Percentiles rank a stretch among this genome's conserved stretches.
Evolutionary conservation across 108 stramenopile genomes (phyloP).

Genomic region (Nitzschia putrida): DNA sequence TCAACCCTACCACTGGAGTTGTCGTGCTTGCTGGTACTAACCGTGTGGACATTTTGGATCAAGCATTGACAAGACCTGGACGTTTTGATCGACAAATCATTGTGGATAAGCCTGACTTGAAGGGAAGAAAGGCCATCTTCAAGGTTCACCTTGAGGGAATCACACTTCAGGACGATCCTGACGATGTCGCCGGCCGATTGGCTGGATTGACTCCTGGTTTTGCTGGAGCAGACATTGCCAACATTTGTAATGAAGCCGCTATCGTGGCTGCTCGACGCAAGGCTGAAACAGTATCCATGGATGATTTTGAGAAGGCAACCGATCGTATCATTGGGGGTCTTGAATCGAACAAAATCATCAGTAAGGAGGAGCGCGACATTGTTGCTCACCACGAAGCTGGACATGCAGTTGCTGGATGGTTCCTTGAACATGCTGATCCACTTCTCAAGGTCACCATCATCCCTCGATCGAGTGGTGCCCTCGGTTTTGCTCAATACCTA

Average conservation of each 20-base stretch:
- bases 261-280: constrained; percentile 78
- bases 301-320: constrained; percentile 89
- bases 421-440: constrained; percentile 77
- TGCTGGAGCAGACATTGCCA: constrained; percentile 88
- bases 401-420: constrained; percentile 81
- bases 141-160: constrained; percentile 78
- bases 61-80: constrained; percentile 89
- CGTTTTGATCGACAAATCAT: constrained; percentile 92
- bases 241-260: constrained; percentile 92
- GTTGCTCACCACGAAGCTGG: constrained; percentile 94
- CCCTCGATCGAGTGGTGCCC: constrained; percentile 83
- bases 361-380: constrained; percentile 54
- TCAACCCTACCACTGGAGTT: constrained; percentile 75
- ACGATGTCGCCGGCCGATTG: constrained; percentile 56
- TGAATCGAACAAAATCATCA: constrained; percentile 75
- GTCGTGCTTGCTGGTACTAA: constrained; percentile 94
- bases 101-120: constrained; percentile 84
- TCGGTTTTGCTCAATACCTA: constrained; percentile 91
- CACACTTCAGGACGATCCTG: constrained; percentile 70
- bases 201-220: constrained; percentile 89
- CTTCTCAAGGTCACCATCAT: constrained; percentile 93
- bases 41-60: constrained; percentile 89
- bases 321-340: constrained; percentile 92
- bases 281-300: constrained; percentile 60
- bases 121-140: constrained; percentile 83